A percentile compares a stretch with the other conserved stretches of the same genome.
Conservation (phyloP, 305 asterid species). For the Fraxinus nigra region DNA sequence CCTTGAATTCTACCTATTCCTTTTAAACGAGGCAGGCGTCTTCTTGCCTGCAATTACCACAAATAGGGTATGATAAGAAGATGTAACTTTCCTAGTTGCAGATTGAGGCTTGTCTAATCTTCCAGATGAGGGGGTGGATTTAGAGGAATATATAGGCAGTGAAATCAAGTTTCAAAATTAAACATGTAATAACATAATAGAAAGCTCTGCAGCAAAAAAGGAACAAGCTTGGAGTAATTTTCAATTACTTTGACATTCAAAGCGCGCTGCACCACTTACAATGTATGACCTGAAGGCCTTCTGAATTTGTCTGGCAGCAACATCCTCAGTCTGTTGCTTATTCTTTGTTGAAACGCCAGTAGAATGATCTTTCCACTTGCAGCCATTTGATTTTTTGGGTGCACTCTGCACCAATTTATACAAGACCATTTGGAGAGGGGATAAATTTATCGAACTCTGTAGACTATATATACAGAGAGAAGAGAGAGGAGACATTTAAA, state of each 20-base stretch:
- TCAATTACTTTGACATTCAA: neutral
- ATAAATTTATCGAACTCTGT: neutral
- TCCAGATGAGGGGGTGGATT: neutral
- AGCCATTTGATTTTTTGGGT: slow-evolving; percentile 23
- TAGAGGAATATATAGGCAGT: neutral
- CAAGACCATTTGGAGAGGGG: slow-evolving; percentile 9
- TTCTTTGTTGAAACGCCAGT: slow-evolving; percentile 30
- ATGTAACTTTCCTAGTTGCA: neutral
- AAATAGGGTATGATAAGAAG: neutral
- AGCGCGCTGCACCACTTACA: slow-evolving; percentile 14
- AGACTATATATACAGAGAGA: neutral
- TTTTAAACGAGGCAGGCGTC: slow-evolving; percentile 39
- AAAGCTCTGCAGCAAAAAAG: neutral
- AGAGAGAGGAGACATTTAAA: neutral
- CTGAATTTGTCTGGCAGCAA: slow-evolving; percentile 42
- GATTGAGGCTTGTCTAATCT: neutral
- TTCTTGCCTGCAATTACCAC: slow-evolving; percentile 47
- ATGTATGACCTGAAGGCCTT: slow-evolving; percentile 32
- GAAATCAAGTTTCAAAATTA: neutral
- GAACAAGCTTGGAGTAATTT: neutral
- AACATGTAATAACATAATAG: neutral
- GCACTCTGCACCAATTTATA: slow-evolving; percentile 17
- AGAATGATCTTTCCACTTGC: slow-evolving; percentile 1
- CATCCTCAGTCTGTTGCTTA: slow-evolving; percentile 6
- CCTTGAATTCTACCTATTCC: slow-evolving; percentile 48